phyloP scores from a whole-genome alignment of 2,329 filamentous ascomycete species.

The Penicillium sp. region DNA sequence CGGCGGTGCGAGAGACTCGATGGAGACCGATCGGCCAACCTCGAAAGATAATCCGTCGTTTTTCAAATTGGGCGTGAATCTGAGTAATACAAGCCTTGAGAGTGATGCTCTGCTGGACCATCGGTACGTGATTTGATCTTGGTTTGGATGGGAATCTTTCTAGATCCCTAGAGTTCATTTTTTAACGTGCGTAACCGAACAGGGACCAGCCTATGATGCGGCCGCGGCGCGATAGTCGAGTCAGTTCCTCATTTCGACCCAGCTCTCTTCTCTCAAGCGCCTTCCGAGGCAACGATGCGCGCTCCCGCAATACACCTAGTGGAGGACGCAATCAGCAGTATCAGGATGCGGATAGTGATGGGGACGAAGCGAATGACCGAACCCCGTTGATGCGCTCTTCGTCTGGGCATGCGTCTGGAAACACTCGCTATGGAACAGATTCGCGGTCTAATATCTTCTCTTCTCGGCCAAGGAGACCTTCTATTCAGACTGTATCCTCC shows the following conservation, averaged over 20 bases:
- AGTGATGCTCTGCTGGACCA: slow-evolving; percentile 89
- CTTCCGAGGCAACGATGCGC: slow-evolving; percentile 51
- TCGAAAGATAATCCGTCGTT: slow-evolving; percentile 49
- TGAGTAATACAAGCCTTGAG: slow-evolving; percentile 85
- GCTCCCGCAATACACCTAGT: slow-evolving; percentile 38
- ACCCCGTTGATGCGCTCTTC: slow-evolving; percentile 57
- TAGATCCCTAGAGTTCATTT: slow-evolving; percentile 20
- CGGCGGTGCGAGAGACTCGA: slow-evolving; percentile 35
- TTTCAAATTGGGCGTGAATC: slow-evolving; percentile 62
- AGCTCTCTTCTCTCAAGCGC: slow-evolving; percentile 33
- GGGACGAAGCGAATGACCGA: slow-evolving; percentile 52
- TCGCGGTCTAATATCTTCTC: slow-evolving; percentile 30
- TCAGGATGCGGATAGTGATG: slow-evolving; percentile 34
- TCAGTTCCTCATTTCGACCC: slow-evolving; percentile 44
- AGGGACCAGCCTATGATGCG: slow-evolving; percentile 67
- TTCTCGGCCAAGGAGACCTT: slow-evolving; percentile 30
- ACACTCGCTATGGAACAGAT: slow-evolving; percentile 41
- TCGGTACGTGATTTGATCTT: slow-evolving; percentile 56
- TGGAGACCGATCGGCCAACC: slow-evolving; percentile 31
- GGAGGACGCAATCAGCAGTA: slow-evolving; percentile 31
- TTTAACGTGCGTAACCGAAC: slow-evolving; percentile 1
- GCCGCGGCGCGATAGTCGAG: slow-evolving; percentile 61
- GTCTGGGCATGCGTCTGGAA: slow-evolving; percentile 38
- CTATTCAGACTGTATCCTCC: slow-evolving; percentile 34
- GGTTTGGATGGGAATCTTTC: neutral